phyloP scores from a whole-genome alignment of 768 basidiomycete genomes.

The Tulasnella calospora region DNA sequence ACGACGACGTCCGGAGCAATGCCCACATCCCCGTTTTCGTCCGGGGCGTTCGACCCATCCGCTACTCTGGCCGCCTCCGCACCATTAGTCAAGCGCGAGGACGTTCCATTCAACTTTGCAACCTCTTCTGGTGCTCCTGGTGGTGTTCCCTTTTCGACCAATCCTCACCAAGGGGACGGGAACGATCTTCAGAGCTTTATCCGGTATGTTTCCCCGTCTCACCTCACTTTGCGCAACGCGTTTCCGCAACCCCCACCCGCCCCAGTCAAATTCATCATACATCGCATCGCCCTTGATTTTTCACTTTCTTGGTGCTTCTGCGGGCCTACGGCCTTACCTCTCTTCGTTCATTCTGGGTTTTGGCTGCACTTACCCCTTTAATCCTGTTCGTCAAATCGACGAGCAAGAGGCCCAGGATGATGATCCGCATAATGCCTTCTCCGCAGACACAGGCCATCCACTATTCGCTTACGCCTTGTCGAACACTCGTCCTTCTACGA shows the following conservation, averaged over 20 bases:
- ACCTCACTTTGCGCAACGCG: not conserved
- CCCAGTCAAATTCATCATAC: not conserved
- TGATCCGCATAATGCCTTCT: not conserved
- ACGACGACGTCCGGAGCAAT: constrained; percentile 7
- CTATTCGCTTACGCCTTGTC: not conserved
- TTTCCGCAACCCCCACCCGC: constrained; percentile 11
- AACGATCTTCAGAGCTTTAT: constrained; percentile 27
- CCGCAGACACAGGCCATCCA: not conserved
- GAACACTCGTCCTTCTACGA: not conserved
- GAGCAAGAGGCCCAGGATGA: not conserved
- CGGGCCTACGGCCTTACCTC: constrained; percentile 6
- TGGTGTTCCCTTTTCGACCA: constrained; percentile 7
- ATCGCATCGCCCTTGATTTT: constrained; percentile 9
- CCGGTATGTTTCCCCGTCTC: constrained; percentile 21
- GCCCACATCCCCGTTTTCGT: constrained; percentile 15
- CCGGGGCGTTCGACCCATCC: not conserved
- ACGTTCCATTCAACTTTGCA: constrained; percentile 23
- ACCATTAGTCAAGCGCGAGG: constrained; percentile 25
- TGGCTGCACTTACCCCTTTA: constrained; percentile 2
- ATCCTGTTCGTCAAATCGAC: constrained; percentile 8
- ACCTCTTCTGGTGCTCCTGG: not conserved
- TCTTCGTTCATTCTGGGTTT: not conserved
- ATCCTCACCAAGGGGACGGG: constrained; percentile 11
- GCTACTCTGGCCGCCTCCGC: constrained; percentile 20
- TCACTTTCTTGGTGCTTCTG: not conserved